Percentiles rank a stretch among this genome's conserved stretches.
Conservation (phyloP, 2,329 filamentous ascomycete species). For the Dendrostoma leiphaemia region DNA sequence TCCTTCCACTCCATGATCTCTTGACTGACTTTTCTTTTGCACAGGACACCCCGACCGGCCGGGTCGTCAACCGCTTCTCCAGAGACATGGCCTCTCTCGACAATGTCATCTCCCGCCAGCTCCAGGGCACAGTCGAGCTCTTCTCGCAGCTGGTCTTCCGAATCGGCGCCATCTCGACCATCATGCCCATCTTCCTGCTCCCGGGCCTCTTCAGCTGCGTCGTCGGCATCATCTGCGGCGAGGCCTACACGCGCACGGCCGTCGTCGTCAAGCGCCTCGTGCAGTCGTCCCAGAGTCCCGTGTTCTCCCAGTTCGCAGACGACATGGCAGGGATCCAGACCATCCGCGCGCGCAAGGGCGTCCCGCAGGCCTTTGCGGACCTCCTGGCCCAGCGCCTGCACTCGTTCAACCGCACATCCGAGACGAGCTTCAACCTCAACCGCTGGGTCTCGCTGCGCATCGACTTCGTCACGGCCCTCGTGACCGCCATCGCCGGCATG, state of each 20-base stretch:
- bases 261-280: conserved; percentile 40
- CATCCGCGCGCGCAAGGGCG: conserved; percentile 47
- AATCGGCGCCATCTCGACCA: conserved; percentile 38
- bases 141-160: conserved; percentile 32
- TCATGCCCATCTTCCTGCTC: conserved; percentile 42
- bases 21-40: not conserved
- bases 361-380: conserved; percentile 45
- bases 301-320: conserved; percentile 54
- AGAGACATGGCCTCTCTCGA: conserved; percentile 54
- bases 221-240: conserved; percentile 37
- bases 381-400: conserved; percentile 50
- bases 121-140: conserved; percentile 42
- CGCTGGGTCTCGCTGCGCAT: conserved; percentile 56
- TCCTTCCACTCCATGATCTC: not conserved
- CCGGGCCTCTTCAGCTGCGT: conserved; percentile 37
- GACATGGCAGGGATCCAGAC: conserved; percentile 29
- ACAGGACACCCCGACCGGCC: conserved; percentile 31
- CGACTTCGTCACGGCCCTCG: conserved; percentile 52
- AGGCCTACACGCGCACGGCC: conserved; percentile 44
- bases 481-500: conserved; percentile 48
- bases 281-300: conserved; percentile 45
- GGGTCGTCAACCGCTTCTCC: conserved; percentile 31
- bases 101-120: conserved; percentile 42
- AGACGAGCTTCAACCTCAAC: conserved; percentile 54
- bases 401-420: conserved; percentile 43